Conservation (phyloP, 805 yeast genomes). For the Candida dajiaensis region DNA sequence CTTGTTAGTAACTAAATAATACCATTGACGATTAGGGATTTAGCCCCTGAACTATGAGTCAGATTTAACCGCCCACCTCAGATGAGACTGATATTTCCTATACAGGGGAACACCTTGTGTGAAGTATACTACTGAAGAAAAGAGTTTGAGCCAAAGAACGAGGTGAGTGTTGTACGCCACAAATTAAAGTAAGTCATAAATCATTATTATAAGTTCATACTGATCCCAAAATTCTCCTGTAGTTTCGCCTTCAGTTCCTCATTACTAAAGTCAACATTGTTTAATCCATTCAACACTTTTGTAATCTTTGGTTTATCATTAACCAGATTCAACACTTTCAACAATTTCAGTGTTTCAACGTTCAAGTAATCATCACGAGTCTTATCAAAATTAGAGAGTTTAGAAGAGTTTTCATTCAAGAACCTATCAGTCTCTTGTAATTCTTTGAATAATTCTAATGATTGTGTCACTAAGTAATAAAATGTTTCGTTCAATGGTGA, state of each 20-base stretch:
- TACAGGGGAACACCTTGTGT: no score
- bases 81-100: no score
- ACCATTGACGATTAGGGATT: no score
- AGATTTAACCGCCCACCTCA: no score
- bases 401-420: neutral
- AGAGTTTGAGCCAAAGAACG: no score
- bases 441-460: conserved; percentile 25
- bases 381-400: conserved; percentile 19
- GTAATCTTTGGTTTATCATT: conserved; percentile 19
- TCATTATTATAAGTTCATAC: neutral
- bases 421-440: conserved; percentile 7
- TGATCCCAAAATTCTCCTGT: conserved; percentile 14
- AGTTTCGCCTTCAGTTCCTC: conserved; percentile 15
- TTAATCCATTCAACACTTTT: conserved; percentile 15
- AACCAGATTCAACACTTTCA: conserved; percentile 21
- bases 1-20: no score
- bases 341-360: conserved; percentile 31
- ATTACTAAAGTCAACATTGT: conserved; percentile 16
- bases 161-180: no score
- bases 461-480: conserved; percentile 38
- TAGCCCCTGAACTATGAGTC: no score
- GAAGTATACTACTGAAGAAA: no score
- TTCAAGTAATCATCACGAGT: conserved; percentile 36
- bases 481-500: conserved; percentile 44
- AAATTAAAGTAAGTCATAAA: no score